A percentile compares a stretch with the other conserved stretches of the same genome.
Conservation (phyloP, 2,329 filamentous ascomycete species). For the Botrytis porri region DNA sequence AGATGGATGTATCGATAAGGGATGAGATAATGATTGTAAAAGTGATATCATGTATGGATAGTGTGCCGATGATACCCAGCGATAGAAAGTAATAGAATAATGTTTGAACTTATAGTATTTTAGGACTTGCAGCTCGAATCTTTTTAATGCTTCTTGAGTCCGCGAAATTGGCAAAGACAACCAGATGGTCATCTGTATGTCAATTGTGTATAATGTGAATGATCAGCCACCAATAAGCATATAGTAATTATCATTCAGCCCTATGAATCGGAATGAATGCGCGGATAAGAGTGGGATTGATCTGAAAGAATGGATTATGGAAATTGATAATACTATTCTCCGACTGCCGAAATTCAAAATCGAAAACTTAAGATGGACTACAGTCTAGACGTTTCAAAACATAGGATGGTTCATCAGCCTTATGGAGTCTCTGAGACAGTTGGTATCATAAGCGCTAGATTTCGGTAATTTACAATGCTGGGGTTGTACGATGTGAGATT, state of each 20-base stretch:
- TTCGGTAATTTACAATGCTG: not conserved
- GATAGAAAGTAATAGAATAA: slow-evolving; percentile 1
- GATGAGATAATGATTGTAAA: not conserved
- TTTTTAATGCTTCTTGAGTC: not conserved
- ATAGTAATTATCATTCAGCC: not conserved
- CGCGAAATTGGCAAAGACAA: not conserved
- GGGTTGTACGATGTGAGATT: not conserved
- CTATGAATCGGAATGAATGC: not conserved
- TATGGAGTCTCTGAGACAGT: not conserved
- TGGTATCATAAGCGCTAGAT: not conserved
- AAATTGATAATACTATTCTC: not conserved
- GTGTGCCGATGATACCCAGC: not conserved
- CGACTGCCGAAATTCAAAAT: not conserved
- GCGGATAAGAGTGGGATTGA: not conserved
- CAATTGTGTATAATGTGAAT: not conserved
- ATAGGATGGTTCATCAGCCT: not conserved
- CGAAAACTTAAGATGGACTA: not conserved
- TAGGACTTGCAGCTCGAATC: not conserved
- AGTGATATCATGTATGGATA: too few relatives aligned
- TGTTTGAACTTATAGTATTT: not conserved
- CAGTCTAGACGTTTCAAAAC: not conserved
- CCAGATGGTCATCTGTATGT: not conserved
- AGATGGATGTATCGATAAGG: not conserved
- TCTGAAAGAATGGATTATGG: not conserved
- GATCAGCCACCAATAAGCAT: not conserved